Conservation (phyloP, 2,329 filamentous ascomycete species). For the Hymenoscyphus salicellus region DNA sequence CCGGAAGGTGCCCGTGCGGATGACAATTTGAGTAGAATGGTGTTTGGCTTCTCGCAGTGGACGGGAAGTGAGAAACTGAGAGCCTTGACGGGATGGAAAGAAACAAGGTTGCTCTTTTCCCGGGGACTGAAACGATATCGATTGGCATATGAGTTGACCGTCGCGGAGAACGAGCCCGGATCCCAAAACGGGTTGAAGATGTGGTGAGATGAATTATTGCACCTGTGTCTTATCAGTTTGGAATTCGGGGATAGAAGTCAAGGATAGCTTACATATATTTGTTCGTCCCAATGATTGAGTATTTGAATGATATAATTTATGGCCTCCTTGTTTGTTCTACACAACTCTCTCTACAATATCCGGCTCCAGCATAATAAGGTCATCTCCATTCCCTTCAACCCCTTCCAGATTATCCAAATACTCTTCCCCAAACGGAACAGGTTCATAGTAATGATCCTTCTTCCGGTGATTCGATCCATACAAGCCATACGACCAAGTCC, state of each 20-base stretch:
- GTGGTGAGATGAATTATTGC: not conserved
- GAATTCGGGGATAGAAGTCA: not conserved
- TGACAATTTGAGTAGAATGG: slow-evolving; percentile 7
- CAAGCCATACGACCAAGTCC: slow-evolving; percentile 23
- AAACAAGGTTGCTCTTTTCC: slow-evolving; percentile 19
- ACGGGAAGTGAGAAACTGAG: slow-evolving; percentile 21
- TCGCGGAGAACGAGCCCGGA: not conserved
- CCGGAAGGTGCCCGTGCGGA: slow-evolving; percentile 4
- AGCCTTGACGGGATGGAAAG: slow-evolving; percentile 18
- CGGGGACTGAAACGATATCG: slow-evolving; percentile 15
- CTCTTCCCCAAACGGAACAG: slow-evolving; percentile 15
- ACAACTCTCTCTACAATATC: not conserved
- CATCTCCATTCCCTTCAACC: slow-evolving; percentile 4
- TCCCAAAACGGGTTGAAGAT: not conserved
- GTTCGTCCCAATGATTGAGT: not conserved
- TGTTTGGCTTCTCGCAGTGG: slow-evolving; percentile 22
- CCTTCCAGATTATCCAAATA: slow-evolving; percentile 9
- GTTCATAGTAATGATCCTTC: slow-evolving; percentile 6
- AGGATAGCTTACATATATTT: not conserved
- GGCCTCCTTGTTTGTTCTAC: not conserved
- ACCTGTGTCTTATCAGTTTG: not conserved
- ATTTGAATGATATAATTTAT: too few relatives aligned
- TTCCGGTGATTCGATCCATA: slow-evolving; percentile 6
- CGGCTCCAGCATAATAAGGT: not conserved
- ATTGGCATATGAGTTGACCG: slow-evolving; percentile 13